Base-by-base conservation (phyloP, 371 early-diverging fungal genomes). In the Rhizopus microsporus region DNA sequence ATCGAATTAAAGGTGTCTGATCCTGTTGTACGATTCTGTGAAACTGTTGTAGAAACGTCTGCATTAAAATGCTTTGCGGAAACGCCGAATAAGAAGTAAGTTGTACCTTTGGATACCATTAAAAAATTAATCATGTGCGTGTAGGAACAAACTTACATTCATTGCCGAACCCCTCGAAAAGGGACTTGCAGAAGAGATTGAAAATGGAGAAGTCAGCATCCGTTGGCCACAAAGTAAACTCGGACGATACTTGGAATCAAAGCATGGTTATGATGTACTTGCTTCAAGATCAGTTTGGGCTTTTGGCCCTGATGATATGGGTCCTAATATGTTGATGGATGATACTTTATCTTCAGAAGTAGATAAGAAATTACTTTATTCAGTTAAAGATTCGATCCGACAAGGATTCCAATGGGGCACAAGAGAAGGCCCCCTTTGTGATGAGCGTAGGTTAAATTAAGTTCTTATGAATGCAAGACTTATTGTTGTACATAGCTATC, bases 401-500 rank as follows among this genome's bases (percentile, higher is more conserved):
- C 96, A 96, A 74, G 99, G 98, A 39, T 99, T 99, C 83, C 94
- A 94, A 72, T 99, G 99, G 99, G 95, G 91, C 17, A 86, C 94
- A 1, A 85, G 94, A 43, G 96, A 97, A 73, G 99, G 98, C 1
- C 98, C 98, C 5, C 81, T 98, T 10, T 91, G 93, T 61, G 99
- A 98, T 72, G 98, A 99, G 80, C 93, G 91, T 91, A 73, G 80
- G 84, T 73, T 4, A 37, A n/a, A 51, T 33, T 46, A 15, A 6
- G 13, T 38, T 31, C n/a, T 23, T 23, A 23, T 23, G 13, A 3
- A 9, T 31, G 32, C 30, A 16, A 44, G 15, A 44, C 33, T 39
- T 34, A 31, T 53, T 45, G 32, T 32, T 56, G 35, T 33, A 23
- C 23, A 16, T 65, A 91, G 92, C 96, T 8, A 94, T 98, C 63